phyloP scores from a whole-genome alignment of 345 rosid species.

The Microcos paniculata region DNA sequence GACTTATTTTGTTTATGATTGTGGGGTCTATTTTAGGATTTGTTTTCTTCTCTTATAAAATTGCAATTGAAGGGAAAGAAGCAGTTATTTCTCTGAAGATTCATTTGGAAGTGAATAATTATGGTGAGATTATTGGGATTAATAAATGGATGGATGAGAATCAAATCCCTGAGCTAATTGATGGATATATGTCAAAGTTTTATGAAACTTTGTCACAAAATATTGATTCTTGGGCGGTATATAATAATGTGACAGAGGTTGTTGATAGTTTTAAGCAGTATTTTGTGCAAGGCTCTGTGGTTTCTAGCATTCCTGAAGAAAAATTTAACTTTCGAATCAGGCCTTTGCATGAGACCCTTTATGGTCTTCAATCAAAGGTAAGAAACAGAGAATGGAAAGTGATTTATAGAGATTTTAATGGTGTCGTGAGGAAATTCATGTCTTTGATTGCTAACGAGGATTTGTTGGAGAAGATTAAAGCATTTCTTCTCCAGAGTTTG shows the following conservation, averaged over 20 bases:
- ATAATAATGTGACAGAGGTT: slow-evolving; percentile 12
- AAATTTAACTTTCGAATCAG: background rate
- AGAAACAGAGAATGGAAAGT: slow-evolving; percentile 5
- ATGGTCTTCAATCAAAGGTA: background rate
- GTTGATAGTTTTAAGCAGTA: slow-evolving; percentile 14
- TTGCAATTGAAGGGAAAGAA: slow-evolving; percentile 17
- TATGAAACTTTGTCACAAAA: slow-evolving; percentile 10
- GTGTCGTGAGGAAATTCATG: background rate
- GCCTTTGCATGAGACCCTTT: background rate
- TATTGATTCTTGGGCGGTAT: slow-evolving; percentile 2
- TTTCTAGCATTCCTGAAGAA: background rate
- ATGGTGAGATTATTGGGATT: slow-evolving; percentile 5
- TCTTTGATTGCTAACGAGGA: slow-evolving; percentile 3
- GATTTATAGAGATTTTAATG: background rate
- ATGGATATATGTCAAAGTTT: slow-evolving; percentile 3
- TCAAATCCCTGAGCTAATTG: slow-evolving; percentile 9
- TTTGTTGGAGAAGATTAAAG: background rate
- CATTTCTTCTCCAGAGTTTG: background rate
- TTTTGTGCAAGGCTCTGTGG: background rate
- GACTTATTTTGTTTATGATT: slow-evolving; percentile 12
- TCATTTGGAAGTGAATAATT: slow-evolving; percentile 8
- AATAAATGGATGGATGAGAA: slow-evolving; percentile 16
- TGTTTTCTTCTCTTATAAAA: slow-evolving; percentile 14
- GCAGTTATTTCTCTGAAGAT: slow-evolving; percentile 12
- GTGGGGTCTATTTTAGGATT: slow-evolving; percentile 8